Evolutionary conservation across 2,329 filamentous ascomycete genomes (phyloP), one percentile per base, ranked within the genome.

Genomic region (Emericellopsis cladophorae): DNA sequence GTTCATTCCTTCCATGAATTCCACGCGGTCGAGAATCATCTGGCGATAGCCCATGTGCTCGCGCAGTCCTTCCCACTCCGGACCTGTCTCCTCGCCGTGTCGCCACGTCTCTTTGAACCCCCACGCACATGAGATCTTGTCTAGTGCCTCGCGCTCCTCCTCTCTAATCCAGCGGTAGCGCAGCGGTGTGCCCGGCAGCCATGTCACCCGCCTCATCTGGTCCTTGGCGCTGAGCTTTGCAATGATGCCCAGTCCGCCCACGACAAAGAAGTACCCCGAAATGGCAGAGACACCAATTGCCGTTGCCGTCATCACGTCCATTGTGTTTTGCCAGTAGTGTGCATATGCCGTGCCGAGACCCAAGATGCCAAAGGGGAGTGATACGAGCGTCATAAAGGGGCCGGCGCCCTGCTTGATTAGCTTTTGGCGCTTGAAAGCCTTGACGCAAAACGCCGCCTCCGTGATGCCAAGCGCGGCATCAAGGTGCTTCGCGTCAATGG

Each of bases 191-290:
- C 92, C 92, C 0, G 78, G 77, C 8, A 82, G 72, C 92, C 92
- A 98, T 2, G 86, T 89, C 5, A 96, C 87, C 16, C 92, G 78
- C 53, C 83, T 81, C 85, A 95, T 95, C 61, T 96, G 88, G 58
- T 96, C 89, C 60, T 95, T 95, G 45, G 81, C 72, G 29, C 90
- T 95, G 22, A 86, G 80, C 44, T 93, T 67, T 8, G 90, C 87
- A 31, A 96, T 77, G 34, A 92, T 65, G 3, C 90, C 92, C 40
- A 96, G 75, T 9, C 81, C 86, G 4, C 77, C 80, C 5, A 88
- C 88, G 47, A 87, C 85, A 16, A 78, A 74, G 34, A 93, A 70
- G 58, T 96, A 98, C 7, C 87, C 84, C 45, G 90, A 65, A 39
- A 92, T 83, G 11, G 85, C 89, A 0, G 75, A 76, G 55, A 94